Base-by-base conservation (phyloP, 352 stramenopile genomes). In the Pythium chondricola region DNA sequence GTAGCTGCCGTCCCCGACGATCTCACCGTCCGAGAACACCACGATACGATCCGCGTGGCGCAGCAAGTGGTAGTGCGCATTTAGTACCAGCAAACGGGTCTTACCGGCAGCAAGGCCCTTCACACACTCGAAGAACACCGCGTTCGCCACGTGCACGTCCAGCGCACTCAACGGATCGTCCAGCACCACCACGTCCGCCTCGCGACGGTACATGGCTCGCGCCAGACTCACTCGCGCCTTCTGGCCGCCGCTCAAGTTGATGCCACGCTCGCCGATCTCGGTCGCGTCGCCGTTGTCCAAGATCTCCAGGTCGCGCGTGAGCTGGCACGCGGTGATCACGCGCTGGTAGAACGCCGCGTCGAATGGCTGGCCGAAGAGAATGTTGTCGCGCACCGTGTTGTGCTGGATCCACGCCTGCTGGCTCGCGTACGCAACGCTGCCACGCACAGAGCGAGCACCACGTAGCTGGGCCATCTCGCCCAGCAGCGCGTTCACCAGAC, bases 151-250 rank as follows among this genome's bases (percentile, higher is more conserved):
- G 58, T 98, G 92, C 18, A 84, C 77, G 52, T 99, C 96, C 5
- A 99, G 83, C 14, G 95, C 95, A 53, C 76, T 89, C 6, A 99
- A 53, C 13, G 89, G 82, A 51, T 98, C 95, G 55, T 98, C 96
- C 11, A 99, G 64, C 22, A 99, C 60, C 51, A 95, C 77, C 17
- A 98, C 61, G 53, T 98, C 91, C 2, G 78, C 75, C 8, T 77
- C 45, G 9, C 17, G 39, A 78, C 49, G 71, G 63, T 98, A 98
- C 38, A 98, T 83, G 1, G 82, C 88, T 6, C 96, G 78, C 78
- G 20, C 91, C 3, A 97, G 58, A 6, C 69, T 72, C 25, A 96
- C 69, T 18, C 92, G 76, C 21, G 68, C 66, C 64, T 97, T 97
- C 59, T 98, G 91, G 7, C 95, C 95, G 16, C 95, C 92, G 6